These are phyloP conservation scores for Trypanosoma mega DNA, from an alignment of 208 protist species.

Conservation along the genomic window DNA sequence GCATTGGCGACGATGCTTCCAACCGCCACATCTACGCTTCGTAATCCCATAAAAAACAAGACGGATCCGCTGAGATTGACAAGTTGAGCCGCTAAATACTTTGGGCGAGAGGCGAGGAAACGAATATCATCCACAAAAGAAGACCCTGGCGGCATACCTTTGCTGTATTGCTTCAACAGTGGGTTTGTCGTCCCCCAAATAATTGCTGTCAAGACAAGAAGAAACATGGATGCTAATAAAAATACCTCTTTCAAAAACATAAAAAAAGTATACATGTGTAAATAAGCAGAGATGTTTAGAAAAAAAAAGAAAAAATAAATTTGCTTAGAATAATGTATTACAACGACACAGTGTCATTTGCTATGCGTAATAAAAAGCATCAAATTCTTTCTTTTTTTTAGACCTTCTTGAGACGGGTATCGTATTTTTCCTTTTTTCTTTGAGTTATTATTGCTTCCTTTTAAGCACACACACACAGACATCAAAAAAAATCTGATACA, in stretches of 20 bases:
- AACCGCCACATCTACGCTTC: conserved; percentile 74
- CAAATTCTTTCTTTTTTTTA: no score
- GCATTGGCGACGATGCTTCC: conserved; percentile 84
- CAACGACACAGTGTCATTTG: no score
- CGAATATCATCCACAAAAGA: conserved; percentile 57
- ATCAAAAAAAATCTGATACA: neutral
- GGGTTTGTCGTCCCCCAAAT: conserved; percentile 88
- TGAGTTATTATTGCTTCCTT: conserved; percentile 10
- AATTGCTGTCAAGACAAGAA: conserved; percentile 67
- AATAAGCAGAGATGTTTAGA: neutral
- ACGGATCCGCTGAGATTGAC: conserved; percentile 73
- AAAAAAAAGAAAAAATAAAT: conserved; percentile 19
- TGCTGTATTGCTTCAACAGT: conserved; percentile 76
- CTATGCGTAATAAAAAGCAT: no score
- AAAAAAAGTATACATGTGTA: neutral
- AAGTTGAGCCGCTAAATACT: conserved; percentile 68
- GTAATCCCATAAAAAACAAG: conserved; percentile 73
- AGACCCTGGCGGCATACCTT: conserved; percentile 50
- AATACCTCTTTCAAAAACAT: conserved; percentile 3
- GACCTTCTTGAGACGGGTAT: no score
- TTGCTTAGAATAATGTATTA: no score
- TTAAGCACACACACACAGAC: neutral
- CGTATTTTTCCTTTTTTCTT: conserved; percentile 2
- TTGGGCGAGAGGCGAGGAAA: conserved; percentile 63
- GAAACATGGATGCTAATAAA: conserved; percentile 36